Evolutionary conservation across 331 rosid species (phyloP).

Genomic region (Quercus phellos): DNA sequence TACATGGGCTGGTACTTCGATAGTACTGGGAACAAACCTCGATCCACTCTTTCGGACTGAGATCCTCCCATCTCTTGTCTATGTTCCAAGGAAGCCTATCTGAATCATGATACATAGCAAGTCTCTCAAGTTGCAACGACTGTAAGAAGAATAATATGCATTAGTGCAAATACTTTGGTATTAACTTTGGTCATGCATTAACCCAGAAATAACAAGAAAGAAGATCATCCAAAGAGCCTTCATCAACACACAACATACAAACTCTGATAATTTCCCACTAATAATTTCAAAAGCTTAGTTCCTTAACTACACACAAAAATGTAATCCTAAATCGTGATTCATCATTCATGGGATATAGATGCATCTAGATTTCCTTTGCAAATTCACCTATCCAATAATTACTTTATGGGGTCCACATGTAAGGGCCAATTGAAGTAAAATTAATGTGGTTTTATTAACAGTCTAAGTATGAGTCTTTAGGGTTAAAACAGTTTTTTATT

Average conservation of each 20-base stretch:
- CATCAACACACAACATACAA: not conserved
- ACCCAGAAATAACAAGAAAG: not conserved
- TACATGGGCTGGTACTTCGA: conserved; percentile 6
- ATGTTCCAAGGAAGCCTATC: conserved; percentile 79
- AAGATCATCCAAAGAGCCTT: not conserved
- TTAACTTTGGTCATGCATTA: not conserved
- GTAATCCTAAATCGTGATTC: not conserved
- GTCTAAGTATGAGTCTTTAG: too few species aligned
- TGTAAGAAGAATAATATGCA: conserved; percentile 24
- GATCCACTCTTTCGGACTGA: conserved; percentile 83
- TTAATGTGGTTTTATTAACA: too few species aligned
- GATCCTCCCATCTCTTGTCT: conserved; percentile 82
- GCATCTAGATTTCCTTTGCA: not conserved
- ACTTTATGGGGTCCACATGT: too few species aligned
- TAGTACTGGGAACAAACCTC: conserved; percentile 55
- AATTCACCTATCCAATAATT: too few species aligned
- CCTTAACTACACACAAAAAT: not conserved
- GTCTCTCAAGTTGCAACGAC: conserved; percentile 93
- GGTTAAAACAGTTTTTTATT: too few species aligned
- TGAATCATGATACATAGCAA: conserved; percentile 92
- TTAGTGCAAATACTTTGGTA: conserved; percentile 15
- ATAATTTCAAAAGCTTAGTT: not conserved
- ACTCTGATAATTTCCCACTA: not conserved
- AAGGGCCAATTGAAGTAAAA: too few species aligned
- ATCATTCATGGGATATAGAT: not conserved